Evolutionary conservation across 306 rosid genomes (phyloP), one percentile per base, ranked within the genome.

Genomic region (Mucuna pruriens): DNA sequence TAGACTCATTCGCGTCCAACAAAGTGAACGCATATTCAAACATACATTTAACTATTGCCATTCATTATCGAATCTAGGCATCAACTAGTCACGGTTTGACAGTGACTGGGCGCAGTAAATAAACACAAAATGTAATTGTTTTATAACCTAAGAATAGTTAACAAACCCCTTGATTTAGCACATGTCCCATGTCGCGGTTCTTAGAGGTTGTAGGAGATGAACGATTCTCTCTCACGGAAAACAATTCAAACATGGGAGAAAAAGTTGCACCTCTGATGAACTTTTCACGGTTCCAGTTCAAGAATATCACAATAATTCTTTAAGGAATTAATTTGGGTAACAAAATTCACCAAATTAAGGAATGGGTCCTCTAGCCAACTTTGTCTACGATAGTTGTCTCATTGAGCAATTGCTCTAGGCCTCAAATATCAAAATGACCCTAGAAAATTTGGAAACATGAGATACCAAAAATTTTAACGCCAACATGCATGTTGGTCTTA

Each of bases 171-270:
- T 60, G 84, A 77, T 85, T 85, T 78, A 82, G 85, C 69, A 51
- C 17, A 54, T 20, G 63, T 77, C 63, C 71, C 85, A 64, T 78
- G 84, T 85, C 82, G 76, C 83, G 94, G 90, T 45, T 85, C 85
- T 45, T 45, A 87, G 91, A 84, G 77, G 85, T 90, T 88, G 83
- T 89, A 86, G 94, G 91, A 79, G 61, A 75, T 54, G 87, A 84
- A 77, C 75, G 86, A 84, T 86, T 86, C 87, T 85, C 84, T 77
- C 63, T 77, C 79, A 45, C 74, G 26, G 76, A 83, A 81, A 86
- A 68, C 58, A 65, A 71, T 76, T 80, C 63, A 77, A 84, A 78
- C 75, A 85, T 57, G 44, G 19, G 3, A 84, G 84, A 45, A 67
- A 80, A 83, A 31, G 17, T 16, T 84, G 34, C 81, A 44, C 60